These are phyloP conservation scores for Eleusine coracana DNA, from an alignment of 176 grass and related monocot species.

Conservation along the genomic window DNA sequence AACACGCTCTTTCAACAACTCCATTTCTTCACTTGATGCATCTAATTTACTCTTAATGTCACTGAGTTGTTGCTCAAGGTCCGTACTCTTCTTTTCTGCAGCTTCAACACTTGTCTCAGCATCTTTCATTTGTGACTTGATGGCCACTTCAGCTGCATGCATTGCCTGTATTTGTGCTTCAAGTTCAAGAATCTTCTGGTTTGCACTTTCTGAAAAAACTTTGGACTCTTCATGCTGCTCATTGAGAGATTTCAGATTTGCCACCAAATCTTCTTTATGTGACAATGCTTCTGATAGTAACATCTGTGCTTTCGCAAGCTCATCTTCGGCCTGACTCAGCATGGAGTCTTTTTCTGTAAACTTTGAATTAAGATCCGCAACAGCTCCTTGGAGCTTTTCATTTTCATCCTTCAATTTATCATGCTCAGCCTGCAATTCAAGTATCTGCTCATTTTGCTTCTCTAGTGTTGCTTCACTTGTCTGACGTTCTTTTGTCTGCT, in stretches of 20 bases:
- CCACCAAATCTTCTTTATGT: conserved; percentile 67
- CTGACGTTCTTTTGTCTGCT: conserved; percentile 51
- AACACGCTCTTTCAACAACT: conserved; percentile 50
- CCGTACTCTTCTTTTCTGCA: conserved; percentile 52
- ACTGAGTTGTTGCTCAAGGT: conserved; percentile 59
- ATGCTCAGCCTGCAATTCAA: conserved; percentile 42
- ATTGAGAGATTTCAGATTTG: conserved; percentile 65
- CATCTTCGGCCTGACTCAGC: conserved; percentile 53
- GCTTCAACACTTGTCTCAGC: conserved; percentile 44
- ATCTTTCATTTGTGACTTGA: conserved; percentile 61
- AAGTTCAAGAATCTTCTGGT: conserved; percentile 66
- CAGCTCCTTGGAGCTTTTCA: conserved; percentile 51
- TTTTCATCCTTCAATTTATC: conserved; percentile 67
- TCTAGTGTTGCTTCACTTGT: conserved; percentile 49
- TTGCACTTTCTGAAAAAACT: conserved; percentile 53
- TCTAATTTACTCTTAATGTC: conserved; percentile 45
- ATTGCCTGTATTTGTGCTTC: conserved; percentile 56
- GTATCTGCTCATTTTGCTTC: conserved; percentile 56
- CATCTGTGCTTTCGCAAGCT: conserved; percentile 58
- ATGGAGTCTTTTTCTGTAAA: conserved; percentile 60
- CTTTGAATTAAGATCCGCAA: conserved; percentile 62
- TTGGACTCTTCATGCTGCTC: conserved; percentile 63
- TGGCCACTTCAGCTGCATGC: conserved; percentile 50
- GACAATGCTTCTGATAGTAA: conserved; percentile 70
- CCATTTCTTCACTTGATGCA: conserved; percentile 51